phyloP scores from a whole-genome alignment of 2,329 filamentous ascomycete genomes.

The Didymella segeticola region DNA sequence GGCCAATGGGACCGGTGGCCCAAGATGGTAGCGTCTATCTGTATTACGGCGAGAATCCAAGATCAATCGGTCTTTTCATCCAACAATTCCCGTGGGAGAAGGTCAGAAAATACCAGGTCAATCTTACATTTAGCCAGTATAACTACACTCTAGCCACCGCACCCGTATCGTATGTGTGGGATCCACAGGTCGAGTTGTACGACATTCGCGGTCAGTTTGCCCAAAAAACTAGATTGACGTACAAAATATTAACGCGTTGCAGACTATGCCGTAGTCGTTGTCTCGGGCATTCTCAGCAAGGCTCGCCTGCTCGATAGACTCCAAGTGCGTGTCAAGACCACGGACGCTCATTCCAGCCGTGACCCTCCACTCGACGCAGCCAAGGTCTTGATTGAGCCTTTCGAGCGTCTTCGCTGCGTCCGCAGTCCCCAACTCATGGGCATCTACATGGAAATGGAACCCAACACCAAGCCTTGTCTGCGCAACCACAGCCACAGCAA shows the following conservation, averaged over 20 bases:
- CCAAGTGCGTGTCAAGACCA: constrained; percentile 37
- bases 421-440: constrained; percentile 34
- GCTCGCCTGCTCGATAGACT: constrained; percentile 38
- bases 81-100: constrained; percentile 35
- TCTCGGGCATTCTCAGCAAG: constrained; percentile 41
- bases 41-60: constrained; percentile 22
- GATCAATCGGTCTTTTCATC: constrained; percentile 32
- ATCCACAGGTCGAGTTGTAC: constrained; percentile 47
- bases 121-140: constrained; percentile 41
- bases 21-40: constrained; percentile 35
- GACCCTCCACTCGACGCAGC: constrained; percentile 31
- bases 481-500: neutral
- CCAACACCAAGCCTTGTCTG: neutral
- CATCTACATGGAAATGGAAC: constrained; percentile 26
- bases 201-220: constrained; percentile 37
- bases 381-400: constrained; percentile 37
- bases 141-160: neutral
- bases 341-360: constrained; percentile 33
- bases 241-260: neutral
- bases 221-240: neutral
- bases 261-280: constrained; percentile 43
- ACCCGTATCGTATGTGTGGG: constrained; percentile 21
- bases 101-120: constrained; percentile 44
- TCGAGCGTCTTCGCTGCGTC: constrained; percentile 42
- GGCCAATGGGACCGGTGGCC: constrained; percentile 34